Conservation (phyloP, 139 green algal species). For the Zygnema cylindricum region DNA sequence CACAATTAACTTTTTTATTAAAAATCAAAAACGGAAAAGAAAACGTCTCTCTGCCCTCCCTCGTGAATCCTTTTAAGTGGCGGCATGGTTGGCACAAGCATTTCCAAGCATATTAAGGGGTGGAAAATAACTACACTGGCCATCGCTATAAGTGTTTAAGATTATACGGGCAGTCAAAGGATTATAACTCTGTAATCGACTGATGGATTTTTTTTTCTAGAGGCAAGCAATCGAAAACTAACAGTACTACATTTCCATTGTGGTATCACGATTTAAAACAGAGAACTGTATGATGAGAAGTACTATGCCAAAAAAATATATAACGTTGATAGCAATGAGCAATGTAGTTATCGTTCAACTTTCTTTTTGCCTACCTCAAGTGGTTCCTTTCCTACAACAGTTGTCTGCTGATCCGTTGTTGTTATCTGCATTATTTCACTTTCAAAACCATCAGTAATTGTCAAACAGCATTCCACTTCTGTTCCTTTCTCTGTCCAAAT, state of each 20-base stretch:
- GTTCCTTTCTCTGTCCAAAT: not conserved
- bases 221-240: not conserved
- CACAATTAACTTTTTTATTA: too few species aligned
- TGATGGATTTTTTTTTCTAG: not conserved
- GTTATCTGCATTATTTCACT: conserved; percentile 65
- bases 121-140: too few species aligned
- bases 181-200: not conserved
- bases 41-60: not conserved
- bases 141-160: too few species aligned
- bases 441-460: not conserved
- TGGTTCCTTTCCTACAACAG: conserved; percentile 69
- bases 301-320: not conserved
- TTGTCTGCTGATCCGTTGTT: conserved; percentile 76
- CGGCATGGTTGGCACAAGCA: too few species aligned
- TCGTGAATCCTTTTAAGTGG: not conserved
- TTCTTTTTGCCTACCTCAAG: conserved; percentile 47
- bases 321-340: not conserved
- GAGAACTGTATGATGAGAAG: not conserved
- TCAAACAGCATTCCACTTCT: not conserved
- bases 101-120: too few species aligned
- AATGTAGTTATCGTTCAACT: conserved; percentile 1
- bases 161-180: too few species aligned
- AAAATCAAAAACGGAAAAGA: not conserved
- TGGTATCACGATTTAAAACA: not conserved
- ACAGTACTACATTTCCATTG: conserved; percentile 9